Percentiles rank a stretch among this genome's conserved stretches.
phyloP scores from a whole-genome alignment of 2,329 filamentous ascomycete species.

The Fusarium sp. region DNA sequence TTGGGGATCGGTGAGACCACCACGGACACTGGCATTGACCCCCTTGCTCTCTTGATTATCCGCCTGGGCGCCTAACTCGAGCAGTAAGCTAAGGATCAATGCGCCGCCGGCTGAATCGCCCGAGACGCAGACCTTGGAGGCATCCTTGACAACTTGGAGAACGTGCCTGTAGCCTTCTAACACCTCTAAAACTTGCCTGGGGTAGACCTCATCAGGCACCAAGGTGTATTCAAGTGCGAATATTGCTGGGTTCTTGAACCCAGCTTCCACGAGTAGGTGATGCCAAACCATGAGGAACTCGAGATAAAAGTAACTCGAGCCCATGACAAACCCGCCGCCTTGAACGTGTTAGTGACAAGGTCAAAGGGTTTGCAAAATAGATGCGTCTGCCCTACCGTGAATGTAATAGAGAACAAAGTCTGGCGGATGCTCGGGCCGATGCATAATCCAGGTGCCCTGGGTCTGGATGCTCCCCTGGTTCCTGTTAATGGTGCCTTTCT shows the following conservation, averaged over 20 bases:
- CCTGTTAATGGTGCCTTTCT: background rate
- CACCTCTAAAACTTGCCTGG: slow-evolving; percentile 78
- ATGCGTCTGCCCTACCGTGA: slow-evolving; percentile 68
- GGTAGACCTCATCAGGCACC: slow-evolving; percentile 79
- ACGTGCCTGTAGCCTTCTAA: slow-evolving; percentile 78
- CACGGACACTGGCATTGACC: slow-evolving; percentile 15
- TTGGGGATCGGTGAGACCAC: slow-evolving; percentile 23
- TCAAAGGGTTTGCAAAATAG: background rate
- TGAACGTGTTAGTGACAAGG: slow-evolving; percentile 10
- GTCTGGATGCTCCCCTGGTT: slow-evolving; percentile 54
- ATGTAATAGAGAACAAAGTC: slow-evolving; percentile 87
- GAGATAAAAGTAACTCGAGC: slow-evolving; percentile 84
- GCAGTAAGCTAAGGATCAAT: slow-evolving; percentile 77
- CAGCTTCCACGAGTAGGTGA: slow-evolving; percentile 70
- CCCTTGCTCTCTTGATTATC: slow-evolving; percentile 34
- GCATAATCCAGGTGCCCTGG: slow-evolving; percentile 77
- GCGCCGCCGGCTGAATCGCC: slow-evolving; percentile 86
- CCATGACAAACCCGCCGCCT: slow-evolving; percentile 88
- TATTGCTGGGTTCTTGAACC: slow-evolving; percentile 80
- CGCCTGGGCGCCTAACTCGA: slow-evolving; percentile 67
- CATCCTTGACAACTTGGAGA: slow-evolving; percentile 67
- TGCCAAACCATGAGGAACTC: slow-evolving; percentile 84
- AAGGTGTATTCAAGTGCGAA: slow-evolving; percentile 86
- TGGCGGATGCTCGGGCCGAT: slow-evolving; percentile 69
- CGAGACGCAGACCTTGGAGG: slow-evolving; percentile 74